Conservation (phyloP, 805 yeast genomes). For the Myxozyma geophila region DNA sequence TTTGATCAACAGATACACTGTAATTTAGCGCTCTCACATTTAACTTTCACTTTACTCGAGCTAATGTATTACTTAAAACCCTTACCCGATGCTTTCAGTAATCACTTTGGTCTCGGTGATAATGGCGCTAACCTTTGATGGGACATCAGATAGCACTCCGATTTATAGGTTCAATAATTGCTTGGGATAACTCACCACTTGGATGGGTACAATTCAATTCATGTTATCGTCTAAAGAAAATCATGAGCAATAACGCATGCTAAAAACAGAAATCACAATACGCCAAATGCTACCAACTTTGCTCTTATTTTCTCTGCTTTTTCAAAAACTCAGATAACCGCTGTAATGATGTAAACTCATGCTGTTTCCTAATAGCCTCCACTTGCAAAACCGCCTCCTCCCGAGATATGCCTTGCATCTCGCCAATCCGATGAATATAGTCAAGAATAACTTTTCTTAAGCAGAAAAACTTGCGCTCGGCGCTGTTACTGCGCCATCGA, state of each 20-base stretch:
- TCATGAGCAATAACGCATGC: neutral
- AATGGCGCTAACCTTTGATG: too few species aligned
- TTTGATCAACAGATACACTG: too few species aligned
- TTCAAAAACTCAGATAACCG: constrained; percentile 32
- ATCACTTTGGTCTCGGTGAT: neutral
- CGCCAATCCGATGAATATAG: constrained; percentile 16
- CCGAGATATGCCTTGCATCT: constrained; percentile 17
- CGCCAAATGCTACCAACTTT: neutral
- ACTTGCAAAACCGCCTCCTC: constrained; percentile 30
- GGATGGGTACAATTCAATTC: too few species aligned
- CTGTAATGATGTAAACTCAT: constrained; percentile 30
- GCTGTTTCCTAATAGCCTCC: constrained; percentile 26
- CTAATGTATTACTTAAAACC: neutral
- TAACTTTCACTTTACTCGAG: too few species aligned
- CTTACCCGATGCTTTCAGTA: constrained; percentile 6
- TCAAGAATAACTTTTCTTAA: constrained; percentile 32
- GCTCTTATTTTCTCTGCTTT: constrained; percentile 7
- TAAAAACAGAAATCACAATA: neutral
- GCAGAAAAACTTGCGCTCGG: constrained; percentile 36
- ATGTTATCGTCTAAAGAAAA: too few species aligned
- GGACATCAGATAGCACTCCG: too few species aligned
- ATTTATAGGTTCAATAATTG: too few species aligned
- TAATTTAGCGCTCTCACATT: too few species aligned
- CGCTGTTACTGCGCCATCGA: constrained; percentile 29
- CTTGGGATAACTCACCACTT: too few species aligned